Conservation (phyloP, 257 asterid genomes). For the Gentiana dahurica region DNA sequence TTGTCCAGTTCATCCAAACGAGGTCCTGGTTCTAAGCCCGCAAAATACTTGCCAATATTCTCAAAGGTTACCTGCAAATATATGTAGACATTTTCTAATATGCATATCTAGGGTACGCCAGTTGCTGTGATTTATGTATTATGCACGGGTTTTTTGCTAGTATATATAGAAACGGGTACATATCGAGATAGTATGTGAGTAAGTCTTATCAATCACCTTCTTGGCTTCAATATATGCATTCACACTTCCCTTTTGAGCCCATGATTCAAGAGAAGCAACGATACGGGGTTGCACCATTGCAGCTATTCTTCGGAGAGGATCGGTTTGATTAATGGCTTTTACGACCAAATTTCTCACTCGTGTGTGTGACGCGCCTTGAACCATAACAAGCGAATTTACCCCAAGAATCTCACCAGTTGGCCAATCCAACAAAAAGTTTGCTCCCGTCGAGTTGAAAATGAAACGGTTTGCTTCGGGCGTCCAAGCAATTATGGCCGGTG, state of each 20-base stretch:
- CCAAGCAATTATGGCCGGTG: constrained; percentile 36
- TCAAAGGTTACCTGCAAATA: constrained; percentile 29
- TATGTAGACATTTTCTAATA: not conserved
- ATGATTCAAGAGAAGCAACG: constrained; percentile 13
- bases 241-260: constrained; percentile 33
- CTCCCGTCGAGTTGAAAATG: constrained; percentile 23
- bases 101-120: too few relatives aligned
- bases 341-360: constrained; percentile 29
- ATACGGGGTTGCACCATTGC: constrained; percentile 29
- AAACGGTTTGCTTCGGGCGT: constrained; percentile 36
- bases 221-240: constrained; percentile 21
- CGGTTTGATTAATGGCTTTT: constrained; percentile 37
- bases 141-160: not conserved
- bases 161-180: not conserved
- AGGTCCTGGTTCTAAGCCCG: constrained; percentile 31
- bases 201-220: constrained; percentile 20
- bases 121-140: too few relatives aligned
- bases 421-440: constrained; percentile 22
- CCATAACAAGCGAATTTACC: constrained; percentile 13
- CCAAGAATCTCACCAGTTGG: constrained; percentile 27
- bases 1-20: constrained; percentile 30
- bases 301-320: constrained; percentile 35
- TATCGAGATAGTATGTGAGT: not conserved
- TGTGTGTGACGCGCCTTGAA: constrained; percentile 29
- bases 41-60: constrained; percentile 42